phyloP scores from a whole-genome alignment of 148 eudicot genomes.

The Cornus suecica region DNA sequence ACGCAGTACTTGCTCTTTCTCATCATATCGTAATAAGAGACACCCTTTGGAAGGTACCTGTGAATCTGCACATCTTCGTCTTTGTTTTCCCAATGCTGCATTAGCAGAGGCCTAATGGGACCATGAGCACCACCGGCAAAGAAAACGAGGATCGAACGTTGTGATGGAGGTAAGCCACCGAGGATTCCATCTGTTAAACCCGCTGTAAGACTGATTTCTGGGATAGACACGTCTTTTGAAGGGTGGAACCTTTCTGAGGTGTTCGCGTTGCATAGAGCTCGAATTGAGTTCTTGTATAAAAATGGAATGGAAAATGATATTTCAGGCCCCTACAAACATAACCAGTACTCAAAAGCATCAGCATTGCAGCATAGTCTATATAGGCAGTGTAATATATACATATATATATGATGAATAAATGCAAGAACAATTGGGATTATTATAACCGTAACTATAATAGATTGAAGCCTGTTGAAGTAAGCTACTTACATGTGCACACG shows the following conservation, averaged over 20 bases:
- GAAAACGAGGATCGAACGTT: slow-evolving; percentile 33
- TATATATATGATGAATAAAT: too few species aligned
- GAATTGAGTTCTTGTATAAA: slow-evolving; percentile 31
- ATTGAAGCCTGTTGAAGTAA: too few species aligned
- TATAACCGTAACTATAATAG: too few species aligned
- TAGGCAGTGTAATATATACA: too few species aligned
- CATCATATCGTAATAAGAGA: slow-evolving; percentile 39
- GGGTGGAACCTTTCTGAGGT: slow-evolving; percentile 40
- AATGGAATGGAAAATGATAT: slow-evolving; percentile 27
- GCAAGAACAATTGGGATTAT: too few species aligned
- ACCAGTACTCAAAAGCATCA: too few species aligned
- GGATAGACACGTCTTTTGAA: slow-evolving; percentile 32
- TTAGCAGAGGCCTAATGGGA: slow-evolving; percentile 36
- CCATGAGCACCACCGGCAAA: slow-evolving; percentile 47
- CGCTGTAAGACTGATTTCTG: slow-evolving; percentile 35
- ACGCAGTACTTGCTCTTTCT: slow-evolving; percentile 46
- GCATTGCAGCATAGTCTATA: too few species aligned
- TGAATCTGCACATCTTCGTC: slow-evolving; percentile 49
- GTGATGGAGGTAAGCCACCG: slow-evolving; percentile 34
- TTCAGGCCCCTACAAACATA: slow-evolving; percentile 45
- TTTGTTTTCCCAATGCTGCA: slow-evolving; percentile 36
- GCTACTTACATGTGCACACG: too few species aligned
- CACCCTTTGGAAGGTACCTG: slow-evolving; percentile 38
- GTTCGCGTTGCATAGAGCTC: slow-evolving; percentile 48
- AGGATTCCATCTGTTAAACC: slow-evolving; percentile 27